phyloP scores from a whole-genome alignment of 164 flowering plant genomes.

The Piper longum region DNA sequence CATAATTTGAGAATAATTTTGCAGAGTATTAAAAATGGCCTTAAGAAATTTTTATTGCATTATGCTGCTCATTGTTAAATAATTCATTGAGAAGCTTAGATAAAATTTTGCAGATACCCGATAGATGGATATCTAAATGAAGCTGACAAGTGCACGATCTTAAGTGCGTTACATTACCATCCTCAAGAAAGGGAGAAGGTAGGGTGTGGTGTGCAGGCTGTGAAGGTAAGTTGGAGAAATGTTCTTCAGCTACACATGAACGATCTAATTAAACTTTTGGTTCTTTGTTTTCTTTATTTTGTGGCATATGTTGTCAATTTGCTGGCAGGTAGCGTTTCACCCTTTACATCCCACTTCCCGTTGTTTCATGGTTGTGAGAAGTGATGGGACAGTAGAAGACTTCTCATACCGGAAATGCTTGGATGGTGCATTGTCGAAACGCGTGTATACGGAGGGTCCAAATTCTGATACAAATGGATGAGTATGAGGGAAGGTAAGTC shows the following conservation, averaged over 20 bases:
- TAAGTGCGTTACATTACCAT: slow-evolving; percentile 54
- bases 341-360: slow-evolving; percentile 25
- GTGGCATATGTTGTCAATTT: not conserved
- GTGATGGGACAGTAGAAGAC: slow-evolving; percentile 57
- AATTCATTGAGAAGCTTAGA: not conserved
- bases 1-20: too few species aligned
- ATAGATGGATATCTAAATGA: slow-evolving; percentile 32
- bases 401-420: slow-evolving; percentile 84
- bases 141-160: slow-evolving; percentile 29
- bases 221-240: slow-evolving; percentile 36
- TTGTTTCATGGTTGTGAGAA: slow-evolving; percentile 52
- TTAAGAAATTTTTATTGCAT: not conserved
- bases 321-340: slow-evolving; percentile 47
- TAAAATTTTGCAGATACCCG: slow-evolving; percentile 31
- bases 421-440: slow-evolving; percentile 16
- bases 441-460: too few species aligned
- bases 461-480: too few species aligned
- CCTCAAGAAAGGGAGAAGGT: slow-evolving; percentile 51
- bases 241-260: too few species aligned
- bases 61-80: not conserved
- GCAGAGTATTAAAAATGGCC: not conserved
- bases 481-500: too few species aligned
- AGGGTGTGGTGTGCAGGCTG: slow-evolving; percentile 46
- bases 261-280: not conserved
- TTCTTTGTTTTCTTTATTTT: not conserved